phyloP scores from a whole-genome alignment of 805 yeast genomes.

The Metschnikowia vanudenii region DNA sequence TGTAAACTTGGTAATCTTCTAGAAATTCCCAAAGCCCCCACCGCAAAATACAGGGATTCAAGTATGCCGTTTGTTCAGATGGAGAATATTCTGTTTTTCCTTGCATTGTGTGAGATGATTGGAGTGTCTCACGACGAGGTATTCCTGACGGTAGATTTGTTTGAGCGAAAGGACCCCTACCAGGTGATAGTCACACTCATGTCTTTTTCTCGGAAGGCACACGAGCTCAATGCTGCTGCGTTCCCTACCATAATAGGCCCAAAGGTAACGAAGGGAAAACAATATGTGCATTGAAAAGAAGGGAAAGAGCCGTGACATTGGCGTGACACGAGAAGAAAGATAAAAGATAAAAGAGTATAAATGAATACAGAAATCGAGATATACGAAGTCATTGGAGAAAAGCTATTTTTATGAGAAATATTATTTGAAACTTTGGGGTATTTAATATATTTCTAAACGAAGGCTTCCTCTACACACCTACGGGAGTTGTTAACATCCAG shows the following conservation, averaged over 20 bases:
- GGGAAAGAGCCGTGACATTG: too few relatives aligned
- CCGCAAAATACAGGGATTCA: conserved; percentile 54
- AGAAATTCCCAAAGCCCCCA: conserved; percentile 27
- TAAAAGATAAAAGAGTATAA: too few relatives aligned
- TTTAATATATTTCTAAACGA: too few relatives aligned
- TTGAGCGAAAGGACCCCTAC: conserved; percentile 71
- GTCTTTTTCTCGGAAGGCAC: conserved; percentile 68
- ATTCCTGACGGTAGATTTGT: conserved; percentile 76
- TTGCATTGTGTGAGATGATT: conserved; percentile 55
- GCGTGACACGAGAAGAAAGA: too few relatives aligned
- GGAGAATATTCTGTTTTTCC: conserved; percentile 80
- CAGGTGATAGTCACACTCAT: conserved; percentile 73
- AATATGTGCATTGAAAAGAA: conserved; percentile 51
- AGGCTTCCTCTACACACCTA: too few relatives aligned
- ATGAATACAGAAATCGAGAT: too few relatives aligned
- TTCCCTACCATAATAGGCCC: conserved; percentile 40
- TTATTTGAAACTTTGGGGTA: too few relatives aligned
- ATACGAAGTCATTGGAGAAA: too few relatives aligned
- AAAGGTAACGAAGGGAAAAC: conserved; percentile 43
- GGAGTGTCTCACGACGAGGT: conserved; percentile 82
- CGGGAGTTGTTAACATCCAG: too few relatives aligned
- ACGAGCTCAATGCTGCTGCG: conserved; percentile 33
- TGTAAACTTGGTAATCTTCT: conserved; percentile 35
- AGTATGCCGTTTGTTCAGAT: conserved; percentile 73
- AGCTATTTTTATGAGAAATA: too few relatives aligned